These are phyloP conservation scores for Dipodascus geniculatus DNA, from an alignment of 805 yeast species.

Conservation along the genomic window DNA sequence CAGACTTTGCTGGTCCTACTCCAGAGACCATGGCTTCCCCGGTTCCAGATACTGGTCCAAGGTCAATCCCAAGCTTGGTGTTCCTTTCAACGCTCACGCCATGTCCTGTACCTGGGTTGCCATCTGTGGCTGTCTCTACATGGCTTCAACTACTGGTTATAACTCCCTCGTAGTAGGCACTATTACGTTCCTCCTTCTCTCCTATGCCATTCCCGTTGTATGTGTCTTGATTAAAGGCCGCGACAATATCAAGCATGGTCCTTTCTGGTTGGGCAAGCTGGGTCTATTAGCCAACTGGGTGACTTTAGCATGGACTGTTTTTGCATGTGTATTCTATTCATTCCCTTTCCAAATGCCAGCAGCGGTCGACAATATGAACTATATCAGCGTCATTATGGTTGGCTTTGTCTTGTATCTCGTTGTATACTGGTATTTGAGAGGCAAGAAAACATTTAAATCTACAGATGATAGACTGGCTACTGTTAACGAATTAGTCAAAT, in stretches of 20 bases:
- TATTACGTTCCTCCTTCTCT: constrained; percentile 43
- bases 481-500: background rate
- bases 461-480: background rate
- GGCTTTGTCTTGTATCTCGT: constrained; percentile 37
- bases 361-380: constrained; percentile 49
- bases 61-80: constrained; percentile 35
- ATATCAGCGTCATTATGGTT: constrained; percentile 40
- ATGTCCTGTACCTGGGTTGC: constrained; percentile 43
- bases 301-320: constrained; percentile 42
- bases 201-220: constrained; percentile 44
- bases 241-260: constrained; percentile 45
- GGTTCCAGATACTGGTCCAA: constrained; percentile 40
- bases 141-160: constrained; percentile 58
- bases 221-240: constrained; percentile 40
- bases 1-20: constrained; percentile 55
- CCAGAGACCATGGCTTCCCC: constrained; percentile 54
- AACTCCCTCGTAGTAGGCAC: constrained; percentile 53
- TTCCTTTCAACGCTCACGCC: constrained; percentile 51
- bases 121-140: constrained; percentile 46
- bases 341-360: constrained; percentile 57
- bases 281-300: constrained; percentile 43
- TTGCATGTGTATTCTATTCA: constrained; percentile 47
- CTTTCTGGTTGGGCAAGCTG: constrained; percentile 50
- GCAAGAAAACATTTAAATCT: constrained; percentile 7
- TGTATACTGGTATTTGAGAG: constrained; percentile 39